Evolutionary conservation across 2,329 filamentous ascomycete species (phyloP).

Genomic region (Aotearoamyces nothofagi): DNA sequence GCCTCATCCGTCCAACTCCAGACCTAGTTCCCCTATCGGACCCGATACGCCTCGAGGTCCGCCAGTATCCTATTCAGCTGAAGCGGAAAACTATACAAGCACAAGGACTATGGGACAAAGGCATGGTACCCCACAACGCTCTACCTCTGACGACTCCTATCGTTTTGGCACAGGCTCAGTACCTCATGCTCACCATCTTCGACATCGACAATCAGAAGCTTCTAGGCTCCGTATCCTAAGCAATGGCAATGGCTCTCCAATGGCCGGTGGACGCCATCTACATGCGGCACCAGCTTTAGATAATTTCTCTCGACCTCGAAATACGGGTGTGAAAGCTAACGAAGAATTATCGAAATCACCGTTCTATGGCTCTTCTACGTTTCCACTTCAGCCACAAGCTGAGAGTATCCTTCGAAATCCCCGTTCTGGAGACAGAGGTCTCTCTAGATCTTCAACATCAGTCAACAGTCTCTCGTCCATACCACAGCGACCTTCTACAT

Average conservation of each 20-base stretch:
- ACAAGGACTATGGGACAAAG: background rate
- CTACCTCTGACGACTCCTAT: constrained; percentile 6
- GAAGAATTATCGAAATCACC: constrained; percentile 15
- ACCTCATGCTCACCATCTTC: constrained; percentile 9
- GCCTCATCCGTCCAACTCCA: constrained; percentile 9
- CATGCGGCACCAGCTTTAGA: constrained; percentile 10
- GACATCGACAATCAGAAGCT: constrained; percentile 17
- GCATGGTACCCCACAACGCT: constrained; percentile 3
- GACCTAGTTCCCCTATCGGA: background rate
- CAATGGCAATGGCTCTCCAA: constrained; percentile 14
- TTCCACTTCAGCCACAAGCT: constrained; percentile 10
- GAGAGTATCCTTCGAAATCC: constrained; percentile 9
- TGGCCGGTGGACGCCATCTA: constrained; percentile 11
- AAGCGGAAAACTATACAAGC: background rate
- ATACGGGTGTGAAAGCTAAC: constrained; percentile 12
- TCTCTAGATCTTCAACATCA: constrained; percentile 12
- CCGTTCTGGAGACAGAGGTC: constrained; percentile 12
- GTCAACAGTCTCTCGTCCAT: constrained; percentile 5
- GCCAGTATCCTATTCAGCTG: too few species aligned
- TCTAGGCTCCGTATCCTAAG: constrained; percentile 18
- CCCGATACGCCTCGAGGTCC: too few species aligned
- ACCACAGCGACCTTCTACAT: constrained; percentile 15
- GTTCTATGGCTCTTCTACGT: constrained; percentile 9
- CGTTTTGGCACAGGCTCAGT: constrained; percentile 12
- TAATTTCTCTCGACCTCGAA: constrained; percentile 17